Percentiles rank a stretch among this genome's conserved stretches.
Evolutionary conservation across 331 rosid genomes (phyloP).

Genomic region (Erythrophleum ivorense): DNA sequence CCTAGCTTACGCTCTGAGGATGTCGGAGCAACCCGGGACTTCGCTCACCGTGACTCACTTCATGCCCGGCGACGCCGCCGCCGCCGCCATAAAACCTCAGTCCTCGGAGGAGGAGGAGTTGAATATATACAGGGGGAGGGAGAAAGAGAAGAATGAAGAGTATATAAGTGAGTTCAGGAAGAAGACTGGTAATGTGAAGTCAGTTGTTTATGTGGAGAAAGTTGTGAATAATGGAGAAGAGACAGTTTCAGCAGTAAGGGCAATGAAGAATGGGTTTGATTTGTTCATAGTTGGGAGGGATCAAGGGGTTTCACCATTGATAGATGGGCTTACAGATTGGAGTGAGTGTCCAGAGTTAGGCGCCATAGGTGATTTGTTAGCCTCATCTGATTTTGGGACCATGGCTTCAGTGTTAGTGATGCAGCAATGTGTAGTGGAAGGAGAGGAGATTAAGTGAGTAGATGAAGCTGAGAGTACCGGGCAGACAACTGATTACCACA

Average conservation of each 20-base stretch:
- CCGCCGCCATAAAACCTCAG: neutral
- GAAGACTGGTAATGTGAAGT: conserved; percentile 31
- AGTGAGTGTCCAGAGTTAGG: conserved; percentile 92
- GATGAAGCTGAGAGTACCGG: conserved; percentile 40
- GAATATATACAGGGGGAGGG: neutral
- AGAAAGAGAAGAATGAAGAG: conserved; percentile 60
- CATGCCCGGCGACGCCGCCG: conserved; percentile 44
- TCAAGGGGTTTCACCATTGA: conserved; percentile 68
- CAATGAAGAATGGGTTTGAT: conserved; percentile 61
- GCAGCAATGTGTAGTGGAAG: conserved; percentile 58
- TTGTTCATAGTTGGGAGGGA: conserved; percentile 86
- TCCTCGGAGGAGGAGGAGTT: neutral
- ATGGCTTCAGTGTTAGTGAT: conserved; percentile 75
- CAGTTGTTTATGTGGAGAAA: conserved; percentile 53
- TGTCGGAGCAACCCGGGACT: conserved; percentile 70
- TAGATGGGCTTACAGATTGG: conserved; percentile 85
- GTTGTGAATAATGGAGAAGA: conserved; percentile 80
- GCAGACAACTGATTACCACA: conserved; percentile 21
- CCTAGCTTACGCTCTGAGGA: conserved; percentile 73
- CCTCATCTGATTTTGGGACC: conserved; percentile 80
- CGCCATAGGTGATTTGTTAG: conserved; percentile 82
- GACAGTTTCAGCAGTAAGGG: conserved; percentile 69
- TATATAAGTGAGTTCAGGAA: conserved; percentile 50
- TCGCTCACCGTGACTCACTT: conserved; percentile 62
- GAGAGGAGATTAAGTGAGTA: conserved; percentile 21